phyloP scores from a whole-genome alignment of 495 filamentous ascomycete genomes.

The Parathielavia appendiculata region DNA sequence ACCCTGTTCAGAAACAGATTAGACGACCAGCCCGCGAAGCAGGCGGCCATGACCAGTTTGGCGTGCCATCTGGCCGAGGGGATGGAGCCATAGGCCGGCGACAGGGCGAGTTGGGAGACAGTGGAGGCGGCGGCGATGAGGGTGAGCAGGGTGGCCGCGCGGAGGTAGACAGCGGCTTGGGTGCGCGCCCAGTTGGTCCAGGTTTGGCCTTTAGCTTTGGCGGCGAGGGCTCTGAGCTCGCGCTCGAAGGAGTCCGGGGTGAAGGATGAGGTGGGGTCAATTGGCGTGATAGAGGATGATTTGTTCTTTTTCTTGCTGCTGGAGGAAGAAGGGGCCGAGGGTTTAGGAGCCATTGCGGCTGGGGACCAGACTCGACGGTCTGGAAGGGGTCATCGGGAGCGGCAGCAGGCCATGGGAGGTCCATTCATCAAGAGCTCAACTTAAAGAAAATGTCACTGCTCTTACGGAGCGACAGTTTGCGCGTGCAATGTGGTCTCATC shows the following conservation, averaged over 20 bases:
- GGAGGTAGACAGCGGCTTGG: conserved; percentile 40
- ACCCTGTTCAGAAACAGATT: conserved; percentile 47
- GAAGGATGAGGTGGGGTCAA: conserved; percentile 27
- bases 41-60: conserved; percentile 56
- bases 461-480: background rate
- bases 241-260: conserved; percentile 48
- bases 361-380: background rate
- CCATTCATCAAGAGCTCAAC: background rate
- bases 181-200: conserved; percentile 31
- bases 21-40: conserved; percentile 57
- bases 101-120: conserved; percentile 67
- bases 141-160: conserved; percentile 46
- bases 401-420: background rate
- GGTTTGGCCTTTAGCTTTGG: conserved; percentile 47
- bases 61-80: conserved; percentile 67
- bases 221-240: conserved; percentile 46
- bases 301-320: conserved; percentile 1
- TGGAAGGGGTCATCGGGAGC: conserved; percentile 6
- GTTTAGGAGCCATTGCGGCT: conserved; percentile 18
- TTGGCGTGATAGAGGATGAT: background rate
- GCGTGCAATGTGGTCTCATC: conserved; percentile 23
- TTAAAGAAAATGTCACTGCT: background rate
- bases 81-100: conserved; percentile 81
- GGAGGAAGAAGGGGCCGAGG: background rate
- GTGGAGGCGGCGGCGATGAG: conserved; percentile 70